These are phyloP conservation scores for Penicillium lagena DNA, from an alignment of 495 filamentous ascomycete species.

Conservation along the genomic window DNA sequence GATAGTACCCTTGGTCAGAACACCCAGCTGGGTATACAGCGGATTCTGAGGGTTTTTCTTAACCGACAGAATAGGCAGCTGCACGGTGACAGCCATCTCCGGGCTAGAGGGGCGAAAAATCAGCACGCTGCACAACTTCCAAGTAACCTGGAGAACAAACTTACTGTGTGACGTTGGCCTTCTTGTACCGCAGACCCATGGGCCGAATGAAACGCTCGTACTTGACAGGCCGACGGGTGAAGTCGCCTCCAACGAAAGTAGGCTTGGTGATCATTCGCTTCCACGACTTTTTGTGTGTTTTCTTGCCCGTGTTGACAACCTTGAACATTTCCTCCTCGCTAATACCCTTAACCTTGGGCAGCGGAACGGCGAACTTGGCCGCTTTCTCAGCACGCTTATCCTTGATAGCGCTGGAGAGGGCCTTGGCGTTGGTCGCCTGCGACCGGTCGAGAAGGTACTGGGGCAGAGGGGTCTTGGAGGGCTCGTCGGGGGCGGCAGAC, in stretches of 20 bases:
- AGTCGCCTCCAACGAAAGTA: conserved; percentile 84
- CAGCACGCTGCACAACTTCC: conserved; percentile 3
- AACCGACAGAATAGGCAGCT: conserved; percentile 86
- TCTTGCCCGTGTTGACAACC: conserved; percentile 92
- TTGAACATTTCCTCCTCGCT: conserved; percentile 98
- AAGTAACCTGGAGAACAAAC: conserved; percentile 3
- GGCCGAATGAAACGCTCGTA: conserved; percentile 82
- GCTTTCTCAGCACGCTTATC: conserved; percentile 87
- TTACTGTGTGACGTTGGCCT: conserved; percentile 78
- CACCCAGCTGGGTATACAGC: conserved; percentile 90
- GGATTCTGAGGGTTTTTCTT: conserved; percentile 99
- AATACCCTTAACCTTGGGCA: conserved; percentile 92
- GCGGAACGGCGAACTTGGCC: conserved; percentile 88
- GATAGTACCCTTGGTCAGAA: conserved; percentile 89
- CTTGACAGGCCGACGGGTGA: conserved; percentile 89
- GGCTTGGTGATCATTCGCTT: conserved; percentile 96
- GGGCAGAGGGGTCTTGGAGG: conserved; percentile 68
- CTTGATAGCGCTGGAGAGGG: conserved; percentile 77
- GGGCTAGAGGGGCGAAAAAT: conserved; percentile 34
- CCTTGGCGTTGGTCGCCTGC: conserved; percentile 83
- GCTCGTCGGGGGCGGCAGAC: conserved; percentile 68
- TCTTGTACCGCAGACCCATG: conserved; percentile 87
- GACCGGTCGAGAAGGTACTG: conserved; percentile 86
- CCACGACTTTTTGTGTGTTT: conserved; percentile 73
- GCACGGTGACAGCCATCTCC: conserved; percentile 81